These are phyloP conservation scores for barrel medic (Medicago truncatula) DNA, from an alignment of 306 rosid genomes.

Conservation along the genomic window DNA sequence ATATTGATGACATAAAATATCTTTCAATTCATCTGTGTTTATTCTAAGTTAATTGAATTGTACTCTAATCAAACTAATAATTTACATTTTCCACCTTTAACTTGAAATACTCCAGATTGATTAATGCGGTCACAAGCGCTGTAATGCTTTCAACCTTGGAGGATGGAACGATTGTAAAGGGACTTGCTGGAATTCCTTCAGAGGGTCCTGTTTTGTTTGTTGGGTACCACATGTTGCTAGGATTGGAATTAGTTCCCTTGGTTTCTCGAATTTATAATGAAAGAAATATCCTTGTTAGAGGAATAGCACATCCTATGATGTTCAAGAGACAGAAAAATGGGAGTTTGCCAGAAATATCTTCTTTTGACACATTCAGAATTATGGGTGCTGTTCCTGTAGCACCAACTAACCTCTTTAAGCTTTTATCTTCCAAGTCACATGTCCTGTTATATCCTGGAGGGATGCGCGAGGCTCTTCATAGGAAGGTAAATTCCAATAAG, in stretches of 20 bases:
- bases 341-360: conserved; percentile 55
- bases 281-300: conserved; percentile 71
- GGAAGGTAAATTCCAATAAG: conserved; percentile 64
- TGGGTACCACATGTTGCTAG: conserved; percentile 94
- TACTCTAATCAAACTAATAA: conserved; percentile 29
- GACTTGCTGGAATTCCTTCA: conserved; percentile 85
- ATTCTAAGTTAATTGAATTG: conserved; percentile 14
- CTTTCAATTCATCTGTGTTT: conserved; percentile 19
- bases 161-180: conserved; percentile 75
- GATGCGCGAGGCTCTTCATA: conserved; percentile 94
- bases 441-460: conserved; percentile 90
- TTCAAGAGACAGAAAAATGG: conserved; percentile 54
- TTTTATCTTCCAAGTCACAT: conserved; percentile 83
- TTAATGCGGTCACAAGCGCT: conserved; percentile 60
- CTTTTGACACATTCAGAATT: conserved; percentile 59
- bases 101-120: conserved; percentile 48
- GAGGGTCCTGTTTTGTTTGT: conserved; percentile 93
- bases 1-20: conserved; percentile 3
- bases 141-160: conserved; percentile 85
- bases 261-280: conserved; percentile 54
- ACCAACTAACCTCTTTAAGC: conserved; percentile 70
- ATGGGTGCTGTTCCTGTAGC: conserved; percentile 97
- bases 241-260: conserved; percentile 68
- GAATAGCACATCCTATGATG: conserved; percentile 89
- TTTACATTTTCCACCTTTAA: conserved; percentile 20